These are phyloP conservation scores for Pseudocercospora fijiensis DNA, from an alignment of 2,329 filamentous ascomycete genomes.

Conservation along the genomic window DNA sequence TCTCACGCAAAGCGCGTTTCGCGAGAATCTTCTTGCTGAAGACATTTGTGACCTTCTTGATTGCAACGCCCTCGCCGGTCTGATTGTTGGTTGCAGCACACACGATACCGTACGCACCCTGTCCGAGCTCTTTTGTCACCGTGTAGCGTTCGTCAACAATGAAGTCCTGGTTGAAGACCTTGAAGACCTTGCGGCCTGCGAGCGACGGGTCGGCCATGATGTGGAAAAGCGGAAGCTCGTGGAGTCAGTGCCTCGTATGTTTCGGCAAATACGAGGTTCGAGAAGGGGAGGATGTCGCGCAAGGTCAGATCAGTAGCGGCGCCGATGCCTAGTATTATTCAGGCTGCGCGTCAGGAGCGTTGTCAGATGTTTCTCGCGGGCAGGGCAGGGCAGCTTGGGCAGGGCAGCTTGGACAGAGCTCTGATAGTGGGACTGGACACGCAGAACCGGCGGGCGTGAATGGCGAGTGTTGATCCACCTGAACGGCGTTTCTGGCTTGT, in stretches of 20 bases:
- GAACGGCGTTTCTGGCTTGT: neutral
- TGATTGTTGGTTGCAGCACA: conserved; percentile 92
- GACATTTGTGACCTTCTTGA: conserved; percentile 99
- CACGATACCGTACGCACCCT: conserved; percentile 97
- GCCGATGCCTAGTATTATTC: neutral
- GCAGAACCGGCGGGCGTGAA: neutral
- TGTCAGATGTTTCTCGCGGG: neutral
- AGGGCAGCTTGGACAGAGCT: neutral
- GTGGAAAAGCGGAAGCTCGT: neutral
- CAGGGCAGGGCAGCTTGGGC: neutral
- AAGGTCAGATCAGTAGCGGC: neutral
- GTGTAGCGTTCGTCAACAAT: conserved; percentile 97
- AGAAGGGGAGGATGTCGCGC: neutral
- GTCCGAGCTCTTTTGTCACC: conserved; percentile 96
- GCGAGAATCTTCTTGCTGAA: conserved; percentile 99
- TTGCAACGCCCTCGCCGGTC: conserved; percentile 89
- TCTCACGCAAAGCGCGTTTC: conserved; percentile 95
- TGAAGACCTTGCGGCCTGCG: conserved; percentile 84
- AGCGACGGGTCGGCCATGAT: conserved; percentile 57
- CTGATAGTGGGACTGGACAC: neutral
- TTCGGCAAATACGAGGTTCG: neutral
- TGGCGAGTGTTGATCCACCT: neutral
- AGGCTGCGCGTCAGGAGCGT: neutral
- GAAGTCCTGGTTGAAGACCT: conserved; percentile 99
- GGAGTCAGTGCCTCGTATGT: neutral